Conservation (phyloP, 345 rosid genomes). For the Aquilaria malaccensis region DNA sequence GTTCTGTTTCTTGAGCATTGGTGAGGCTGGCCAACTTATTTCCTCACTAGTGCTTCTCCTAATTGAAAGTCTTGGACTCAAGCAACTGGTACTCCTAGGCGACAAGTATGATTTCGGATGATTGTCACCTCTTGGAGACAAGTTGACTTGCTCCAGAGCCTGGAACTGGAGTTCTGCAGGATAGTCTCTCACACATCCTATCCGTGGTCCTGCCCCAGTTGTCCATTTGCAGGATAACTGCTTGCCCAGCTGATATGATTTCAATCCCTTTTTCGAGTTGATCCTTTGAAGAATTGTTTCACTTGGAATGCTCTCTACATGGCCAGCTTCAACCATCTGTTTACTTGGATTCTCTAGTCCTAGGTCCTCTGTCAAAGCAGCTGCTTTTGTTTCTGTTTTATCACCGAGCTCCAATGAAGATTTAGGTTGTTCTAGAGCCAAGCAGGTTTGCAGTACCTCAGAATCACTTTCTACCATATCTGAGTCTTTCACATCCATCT, state of each 20-base stretch:
- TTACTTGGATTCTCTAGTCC: conserved; percentile 6
- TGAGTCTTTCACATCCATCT: conserved; percentile 15
- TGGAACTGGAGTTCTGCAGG: conserved; percentile 79
- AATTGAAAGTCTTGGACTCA: conserved; percentile 10
- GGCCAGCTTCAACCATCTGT: conserved; percentile 16
- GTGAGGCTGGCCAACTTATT: conserved; percentile 1
- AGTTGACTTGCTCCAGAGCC: conserved; percentile 74
- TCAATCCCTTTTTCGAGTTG: conserved; percentile 46
- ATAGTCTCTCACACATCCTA: conserved; percentile 86
- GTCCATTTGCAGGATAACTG: conserved; percentile 88
- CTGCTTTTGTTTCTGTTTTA: conserved; percentile 27
- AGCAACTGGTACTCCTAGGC: conserved; percentile 10
- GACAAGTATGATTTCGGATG: conserved; percentile 30
- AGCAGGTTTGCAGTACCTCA: conserved; percentile 2
- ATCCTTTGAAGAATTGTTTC: conserved; percentile 53
- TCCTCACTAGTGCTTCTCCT: conserved; percentile 6
- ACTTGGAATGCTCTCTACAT: conserved; percentile 28
- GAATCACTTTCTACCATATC: conserved; percentile 14
- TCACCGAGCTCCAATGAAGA: conserved; percentile 26
- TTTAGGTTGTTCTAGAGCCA: too few relatives aligned
- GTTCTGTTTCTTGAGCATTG: conserved; percentile 3
- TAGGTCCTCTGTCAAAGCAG: conserved; percentile 18
- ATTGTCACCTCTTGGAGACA: conserved; percentile 64
- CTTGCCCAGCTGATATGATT: conserved; percentile 74
- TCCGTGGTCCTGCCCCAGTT: conserved; percentile 95